Percentiles rank a stretch among this genome's conserved stretches.
These are phyloP conservation scores for Sanghuangporus baumii DNA, from an alignment of 1,284 basidiomycete genomes.

Conservation along the genomic window DNA sequence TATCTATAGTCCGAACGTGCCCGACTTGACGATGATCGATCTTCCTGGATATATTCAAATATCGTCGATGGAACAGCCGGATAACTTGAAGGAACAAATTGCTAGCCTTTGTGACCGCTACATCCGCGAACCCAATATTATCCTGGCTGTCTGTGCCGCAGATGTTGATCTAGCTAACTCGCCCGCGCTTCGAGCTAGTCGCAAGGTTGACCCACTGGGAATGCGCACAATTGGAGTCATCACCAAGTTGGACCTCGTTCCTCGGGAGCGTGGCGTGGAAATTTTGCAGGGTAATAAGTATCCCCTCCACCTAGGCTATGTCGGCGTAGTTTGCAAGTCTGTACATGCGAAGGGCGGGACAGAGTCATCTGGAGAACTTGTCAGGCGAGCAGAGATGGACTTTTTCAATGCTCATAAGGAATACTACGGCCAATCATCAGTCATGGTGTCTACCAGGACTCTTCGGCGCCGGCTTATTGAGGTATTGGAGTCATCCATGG, in stretches of 20 bases:
- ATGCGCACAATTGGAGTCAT: slow-evolving; percentile 95
- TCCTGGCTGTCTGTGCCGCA: slow-evolving; percentile 95
- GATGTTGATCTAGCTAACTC: slow-evolving; percentile 99
- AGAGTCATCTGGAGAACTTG: slow-evolving; percentile 46
- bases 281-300: slow-evolving; percentile 92
- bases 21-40: slow-evolving; percentile 96
- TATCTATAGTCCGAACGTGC: slow-evolving; percentile 93
- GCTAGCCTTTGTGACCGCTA: slow-evolving; percentile 89
- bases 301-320: slow-evolving; percentile 95
- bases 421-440: slow-evolving; percentile 59
- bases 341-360: slow-evolving; percentile 41
- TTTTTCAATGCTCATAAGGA: slow-evolving; percentile 77
- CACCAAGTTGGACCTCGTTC: slow-evolving; percentile 98
- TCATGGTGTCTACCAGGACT: slow-evolving; percentile 89
- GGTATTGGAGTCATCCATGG: slow-evolving; percentile 96
- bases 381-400: slow-evolving; percentile 69
- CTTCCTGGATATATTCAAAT: slow-evolving; percentile 98
- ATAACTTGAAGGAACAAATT: slow-evolving; percentile 92
- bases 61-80: slow-evolving; percentile 92
- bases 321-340: slow-evolving; percentile 93
- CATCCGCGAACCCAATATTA: slow-evolving; percentile 96
- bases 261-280: slow-evolving; percentile 73
- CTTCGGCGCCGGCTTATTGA: slow-evolving; percentile 90
- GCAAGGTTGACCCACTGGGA: slow-evolving; percentile 92
- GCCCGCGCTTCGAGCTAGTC: slow-evolving; percentile 88